Evolutionary conservation across 768 basidiomycete species (phyloP).

Genomic region (Hysterangium stoloniferum): DNA sequence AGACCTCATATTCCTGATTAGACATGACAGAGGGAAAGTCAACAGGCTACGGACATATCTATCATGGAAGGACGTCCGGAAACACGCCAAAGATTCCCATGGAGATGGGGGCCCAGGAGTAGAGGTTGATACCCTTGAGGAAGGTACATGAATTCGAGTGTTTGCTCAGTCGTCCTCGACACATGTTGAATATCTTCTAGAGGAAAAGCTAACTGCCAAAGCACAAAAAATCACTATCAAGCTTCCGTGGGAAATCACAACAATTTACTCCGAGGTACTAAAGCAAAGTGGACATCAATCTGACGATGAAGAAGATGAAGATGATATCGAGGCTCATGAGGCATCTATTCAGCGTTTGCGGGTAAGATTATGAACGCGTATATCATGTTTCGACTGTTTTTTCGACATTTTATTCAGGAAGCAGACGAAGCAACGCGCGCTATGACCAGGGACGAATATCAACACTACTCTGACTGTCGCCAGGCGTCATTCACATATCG

Average conservation of each 20-base stretch:
- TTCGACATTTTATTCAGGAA: constrained; percentile 43
- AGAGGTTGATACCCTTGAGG: constrained; percentile 78
- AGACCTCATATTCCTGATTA: constrained; percentile 93
- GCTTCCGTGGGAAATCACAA: constrained; percentile 91
- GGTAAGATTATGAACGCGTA: constrained; percentile 28
- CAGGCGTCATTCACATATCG: constrained; percentile 96
- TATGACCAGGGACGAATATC: constrained; percentile 96
- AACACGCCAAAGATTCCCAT: constrained; percentile 86
- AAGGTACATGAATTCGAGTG: constrained; percentile 46
- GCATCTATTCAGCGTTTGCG: constrained; percentile 85
- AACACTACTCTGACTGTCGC: constrained; percentile 93
- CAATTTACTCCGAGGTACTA: constrained; percentile 85
- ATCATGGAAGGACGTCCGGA: constrained; percentile 95
- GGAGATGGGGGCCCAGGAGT: constrained; percentile 75
- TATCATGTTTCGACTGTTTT: neutral
- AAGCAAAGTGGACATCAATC: constrained; percentile 67
- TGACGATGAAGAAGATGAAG: constrained; percentile 95
- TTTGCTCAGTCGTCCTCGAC: neutral
- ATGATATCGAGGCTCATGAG: constrained; percentile 92
- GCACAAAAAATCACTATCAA: constrained; percentile 92
- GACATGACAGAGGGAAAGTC: constrained; percentile 89
- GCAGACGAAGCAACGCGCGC: constrained; percentile 90
- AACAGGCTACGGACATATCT: constrained; percentile 89
- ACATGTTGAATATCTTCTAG: neutral
- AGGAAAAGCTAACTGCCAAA: constrained; percentile 74